phyloP scores from a whole-genome alignment of 139 green algal species.

The Closterium sp. region DNA sequence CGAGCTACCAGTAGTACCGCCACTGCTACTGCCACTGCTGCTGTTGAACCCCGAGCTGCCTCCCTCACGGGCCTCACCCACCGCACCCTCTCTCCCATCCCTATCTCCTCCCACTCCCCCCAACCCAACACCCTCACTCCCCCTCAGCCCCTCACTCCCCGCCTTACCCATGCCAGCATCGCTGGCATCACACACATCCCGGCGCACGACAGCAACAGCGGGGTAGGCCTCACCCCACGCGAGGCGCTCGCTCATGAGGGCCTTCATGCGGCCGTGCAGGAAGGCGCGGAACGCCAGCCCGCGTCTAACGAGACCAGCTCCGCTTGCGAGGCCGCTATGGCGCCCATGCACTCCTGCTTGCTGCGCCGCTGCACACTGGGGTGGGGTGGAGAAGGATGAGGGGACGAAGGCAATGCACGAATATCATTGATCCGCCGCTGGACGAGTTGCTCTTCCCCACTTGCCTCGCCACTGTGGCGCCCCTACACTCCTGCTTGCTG shows the following conservation, averaged over 20 bases:
- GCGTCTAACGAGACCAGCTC: conserved; percentile 27
- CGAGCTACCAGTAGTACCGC: neutral
- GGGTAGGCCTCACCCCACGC: conserved; percentile 1
- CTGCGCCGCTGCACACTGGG: too few relatives aligned
- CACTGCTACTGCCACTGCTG: neutral
- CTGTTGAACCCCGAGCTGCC: neutral
- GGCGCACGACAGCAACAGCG: conserved; percentile 23
- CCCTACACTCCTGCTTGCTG: too few relatives aligned
- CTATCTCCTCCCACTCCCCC: neutral
- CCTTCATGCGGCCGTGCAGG: conserved; percentile 29
- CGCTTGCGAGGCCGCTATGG: neutral
- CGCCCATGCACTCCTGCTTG: conserved; percentile 18
- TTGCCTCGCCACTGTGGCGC: too few relatives aligned
- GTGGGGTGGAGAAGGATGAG: too few relatives aligned
- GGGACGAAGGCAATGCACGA: too few relatives aligned
- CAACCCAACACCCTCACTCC: neutral
- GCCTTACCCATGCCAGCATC: neutral
- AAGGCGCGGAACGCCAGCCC: conserved; percentile 20
- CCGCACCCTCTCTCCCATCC: neutral
- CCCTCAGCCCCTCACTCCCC: neutral
- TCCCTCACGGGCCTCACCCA: neutral
- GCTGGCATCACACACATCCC: neutral
- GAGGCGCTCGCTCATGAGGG: conserved; percentile 11
- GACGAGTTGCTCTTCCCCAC: too few relatives aligned
- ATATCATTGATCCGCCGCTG: too few relatives aligned